Conservation (phyloP, 2,329 filamentous ascomycete genomes). For the Fusarium circinatum region DNA sequence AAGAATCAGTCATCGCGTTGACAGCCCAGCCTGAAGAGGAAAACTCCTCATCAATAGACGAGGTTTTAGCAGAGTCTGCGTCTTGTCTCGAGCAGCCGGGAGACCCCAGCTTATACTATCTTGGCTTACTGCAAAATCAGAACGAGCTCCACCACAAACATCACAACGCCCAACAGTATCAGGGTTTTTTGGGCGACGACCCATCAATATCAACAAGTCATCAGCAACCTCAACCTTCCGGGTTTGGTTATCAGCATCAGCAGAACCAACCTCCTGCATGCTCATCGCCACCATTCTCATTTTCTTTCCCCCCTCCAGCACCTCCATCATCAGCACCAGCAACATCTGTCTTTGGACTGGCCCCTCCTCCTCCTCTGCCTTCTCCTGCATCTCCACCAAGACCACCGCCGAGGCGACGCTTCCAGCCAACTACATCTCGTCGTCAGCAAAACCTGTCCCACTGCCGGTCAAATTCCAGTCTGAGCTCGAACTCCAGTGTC, state of each 20-base stretch:
- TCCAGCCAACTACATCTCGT: constrained; percentile 42
- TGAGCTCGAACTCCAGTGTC: constrained; percentile 22
- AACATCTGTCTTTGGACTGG: constrained; percentile 28
- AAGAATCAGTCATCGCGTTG: constrained; percentile 20
- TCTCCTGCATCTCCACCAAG: constrained; percentile 29
- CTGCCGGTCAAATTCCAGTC: constrained; percentile 38
- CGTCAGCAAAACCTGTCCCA: constrained; percentile 42
- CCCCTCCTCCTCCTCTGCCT: constrained; percentile 35
- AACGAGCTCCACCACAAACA: constrained; percentile 26
- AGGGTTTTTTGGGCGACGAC: constrained; percentile 17
- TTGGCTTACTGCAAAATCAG: constrained; percentile 34
- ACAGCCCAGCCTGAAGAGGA: constrained; percentile 10
- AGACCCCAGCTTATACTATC: constrained; percentile 31
- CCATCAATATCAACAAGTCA: constrained; percentile 24
- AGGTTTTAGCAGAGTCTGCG: constrained; percentile 25
- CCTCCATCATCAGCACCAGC: constrained; percentile 30
- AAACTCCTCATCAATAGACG: constrained; percentile 21
- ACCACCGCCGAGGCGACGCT: constrained; percentile 36
- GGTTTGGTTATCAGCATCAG: constrained; percentile 26
- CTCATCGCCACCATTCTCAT: constrained; percentile 29
- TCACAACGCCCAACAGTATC: constrained; percentile 19
- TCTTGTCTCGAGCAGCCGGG: constrained; percentile 27
- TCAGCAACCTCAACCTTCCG: constrained; percentile 20
- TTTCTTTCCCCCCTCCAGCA: constrained; percentile 19
- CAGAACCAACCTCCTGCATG: constrained; percentile 19